Evolutionary conservation across 2,329 filamentous ascomycete species (phyloP).

Genomic region (Aspergillus costaricaensis): DNA sequence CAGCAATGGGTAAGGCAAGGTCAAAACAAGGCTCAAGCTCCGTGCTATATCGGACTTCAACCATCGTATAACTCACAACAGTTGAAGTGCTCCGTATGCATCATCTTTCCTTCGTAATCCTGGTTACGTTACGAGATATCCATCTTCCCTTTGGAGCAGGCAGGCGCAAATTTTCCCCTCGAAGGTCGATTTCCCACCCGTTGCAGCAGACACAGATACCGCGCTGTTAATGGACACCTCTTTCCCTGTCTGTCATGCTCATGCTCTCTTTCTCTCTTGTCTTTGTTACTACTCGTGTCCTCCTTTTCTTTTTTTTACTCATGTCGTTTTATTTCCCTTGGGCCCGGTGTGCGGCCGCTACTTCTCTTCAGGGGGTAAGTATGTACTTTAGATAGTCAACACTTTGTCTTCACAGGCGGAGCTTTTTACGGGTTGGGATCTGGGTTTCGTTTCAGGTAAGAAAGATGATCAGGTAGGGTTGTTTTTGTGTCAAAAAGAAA

Average conservation of each 20-base stretch:
- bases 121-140: slow-evolving; percentile 10
- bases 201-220: background rate
- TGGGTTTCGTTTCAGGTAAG: slow-evolving; percentile 40
- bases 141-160: background rate
- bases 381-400: slow-evolving; percentile 45
- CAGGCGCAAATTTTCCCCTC: background rate
- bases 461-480: slow-evolving; percentile 50
- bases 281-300: slow-evolving; percentile 20
- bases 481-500: slow-evolving; percentile 24
- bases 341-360: slow-evolving; percentile 34
- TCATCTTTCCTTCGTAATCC: slow-evolving; percentile 1
- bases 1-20: slow-evolving; percentile 41
- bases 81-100: slow-evolving; percentile 14
- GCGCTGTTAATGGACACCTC: background rate
- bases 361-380: slow-evolving; percentile 41
- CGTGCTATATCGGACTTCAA: slow-evolving; percentile 2
- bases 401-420: slow-evolving; percentile 20
- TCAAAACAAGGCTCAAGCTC: slow-evolving; percentile 12
- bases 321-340: slow-evolving; percentile 31
- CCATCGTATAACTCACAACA: slow-evolving; percentile 21
- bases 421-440: slow-evolving; percentile 17
- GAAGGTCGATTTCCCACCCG: slow-evolving; percentile 8
- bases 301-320: background rate
- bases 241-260: background rate
- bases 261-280: slow-evolving; percentile 11